Evolutionary conservation across 148 eudicot genomes (phyloP), one percentile per base, ranked within the genome.

Genomic region (Chenopodium formosanum): DNA sequence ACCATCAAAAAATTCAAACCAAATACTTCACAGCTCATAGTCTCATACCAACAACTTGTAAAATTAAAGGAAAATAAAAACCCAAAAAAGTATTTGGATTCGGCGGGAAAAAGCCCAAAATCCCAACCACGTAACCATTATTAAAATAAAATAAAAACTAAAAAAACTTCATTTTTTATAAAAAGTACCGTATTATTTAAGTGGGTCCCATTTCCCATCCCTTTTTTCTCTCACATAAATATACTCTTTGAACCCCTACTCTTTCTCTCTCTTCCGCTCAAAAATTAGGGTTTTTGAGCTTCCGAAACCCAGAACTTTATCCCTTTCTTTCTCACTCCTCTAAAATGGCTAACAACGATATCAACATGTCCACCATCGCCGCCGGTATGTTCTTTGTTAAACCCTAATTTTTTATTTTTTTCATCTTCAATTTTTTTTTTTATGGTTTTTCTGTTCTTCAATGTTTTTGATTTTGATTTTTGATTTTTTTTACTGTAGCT

Each of bases 221-320:
- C 66, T 27, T 25, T 58, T 58, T 8, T 27, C 74, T 17, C 23
- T 40, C 52, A 40, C 29, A 73, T 73, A 70, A 70, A 70, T 70
- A 37, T 16, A 19, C 29, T 6, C 17, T 69, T 47, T 9, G 4
- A 32, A 7, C 11, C 20, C 32, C 7, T 17, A 37, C 31, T 73
- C 27, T 70, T n/a, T 46, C 69, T 27, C 66, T 37, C 23, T 65
- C 78, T n/a, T 56, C 78, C 47, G 78, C 66, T 60, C 46, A 1
- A 34, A 75, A 81, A 62, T 75, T 81, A 74, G 83, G 83, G 78
- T 81, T 81, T 81, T 81, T 48, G 67, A 72, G 79, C 77, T 60
- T 77, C 56, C 73, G 78, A 70, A 64, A 32, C 34, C 9, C 2
- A 29, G 70, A 52, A 10, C 63, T 11, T 31, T 13, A 23, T 34